phyloP scores from a whole-genome alignment of 2,329 filamentous ascomycete genomes.

The Xylaria sp. region DNA sequence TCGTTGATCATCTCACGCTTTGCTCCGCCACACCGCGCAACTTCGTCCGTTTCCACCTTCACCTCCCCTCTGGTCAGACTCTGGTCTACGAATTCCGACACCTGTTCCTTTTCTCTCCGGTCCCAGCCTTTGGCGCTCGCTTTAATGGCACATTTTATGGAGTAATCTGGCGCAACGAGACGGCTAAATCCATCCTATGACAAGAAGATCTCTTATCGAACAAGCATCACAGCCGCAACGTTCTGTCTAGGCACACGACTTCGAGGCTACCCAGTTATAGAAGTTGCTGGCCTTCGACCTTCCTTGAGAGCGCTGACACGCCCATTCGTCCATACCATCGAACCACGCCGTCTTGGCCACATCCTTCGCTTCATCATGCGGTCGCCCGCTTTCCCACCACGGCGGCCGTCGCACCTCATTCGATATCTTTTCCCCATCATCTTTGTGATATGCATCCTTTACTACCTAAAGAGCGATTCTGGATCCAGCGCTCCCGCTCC shows the following conservation, averaged over 20 bases:
- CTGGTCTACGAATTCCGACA: background rate
- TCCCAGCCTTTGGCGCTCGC: background rate
- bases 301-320: background rate
- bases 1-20: background rate
- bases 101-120: background rate
- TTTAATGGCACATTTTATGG: background rate
- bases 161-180: background rate
- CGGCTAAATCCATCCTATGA: background rate
- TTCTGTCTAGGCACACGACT: background rate
- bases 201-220: background rate
- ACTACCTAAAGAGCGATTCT: conserved; percentile 44
- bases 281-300: background rate
- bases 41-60: background rate
- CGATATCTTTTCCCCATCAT: conserved; percentile 48
- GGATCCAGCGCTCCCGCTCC: conserved; percentile 23
- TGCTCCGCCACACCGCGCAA: no score
- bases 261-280: background rate
- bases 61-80: background rate
- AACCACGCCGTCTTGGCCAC: conserved; percentile 28
- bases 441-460: conserved; percentile 44
- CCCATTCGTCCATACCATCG: background rate
- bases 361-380: conserved; percentile 41
- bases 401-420: conserved; percentile 51
- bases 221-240: background rate
- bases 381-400: conserved; percentile 49